These are phyloP conservation scores for Coemansia sp. DNA, from an alignment of 192 early-diverging fungal species.

Conservation along the genomic window DNA sequence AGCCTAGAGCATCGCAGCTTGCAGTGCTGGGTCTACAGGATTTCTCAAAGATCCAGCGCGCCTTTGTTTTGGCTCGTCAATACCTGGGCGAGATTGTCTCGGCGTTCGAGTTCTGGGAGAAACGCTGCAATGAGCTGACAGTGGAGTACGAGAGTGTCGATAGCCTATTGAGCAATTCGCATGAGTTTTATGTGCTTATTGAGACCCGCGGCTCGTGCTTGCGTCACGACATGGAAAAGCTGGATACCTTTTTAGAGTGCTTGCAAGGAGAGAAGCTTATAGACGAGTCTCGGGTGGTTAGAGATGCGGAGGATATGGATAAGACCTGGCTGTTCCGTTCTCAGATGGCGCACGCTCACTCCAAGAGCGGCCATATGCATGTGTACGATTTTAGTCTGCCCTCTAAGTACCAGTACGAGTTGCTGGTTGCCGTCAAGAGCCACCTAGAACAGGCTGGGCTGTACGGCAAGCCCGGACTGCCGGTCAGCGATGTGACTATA, in stretches of 20 bases:
- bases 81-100: slow-evolving; percentile 92
- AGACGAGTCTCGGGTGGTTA: slow-evolving; percentile 25
- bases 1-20: slow-evolving; percentile 68
- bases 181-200: slow-evolving; percentile 70
- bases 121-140: slow-evolving; percentile 68
- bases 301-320: slow-evolving; percentile 31
- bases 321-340: slow-evolving; percentile 47
- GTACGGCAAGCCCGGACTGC: slow-evolving; percentile 39
- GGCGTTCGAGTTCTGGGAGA: slow-evolving; percentile 98
- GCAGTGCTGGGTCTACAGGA: slow-evolving; percentile 79
- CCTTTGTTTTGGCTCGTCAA: slow-evolving; percentile 78
- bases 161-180: slow-evolving; percentile 22
- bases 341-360: slow-evolving; percentile 53
- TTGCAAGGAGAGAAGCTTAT: slow-evolving; percentile 22
- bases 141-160: slow-evolving; percentile 33
- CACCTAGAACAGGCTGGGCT: slow-evolving; percentile 26
- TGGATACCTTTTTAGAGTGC: slow-evolving; percentile 33
- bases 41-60: slow-evolving; percentile 79
- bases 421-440: slow-evolving; percentile 36
- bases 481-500: slow-evolving; percentile 77
- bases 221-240: slow-evolving; percentile 88
- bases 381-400: slow-evolving; percentile 55
- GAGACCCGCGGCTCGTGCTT: slow-evolving; percentile 91
- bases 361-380: slow-evolving; percentile 53
- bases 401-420: slow-evolving; percentile 37